Percentiles rank a stretch among this genome's conserved stretches.
Evolutionary conservation across 2,329 filamentous ascomycete species (phyloP).

Genomic region (Fusarium setosum): DNA sequence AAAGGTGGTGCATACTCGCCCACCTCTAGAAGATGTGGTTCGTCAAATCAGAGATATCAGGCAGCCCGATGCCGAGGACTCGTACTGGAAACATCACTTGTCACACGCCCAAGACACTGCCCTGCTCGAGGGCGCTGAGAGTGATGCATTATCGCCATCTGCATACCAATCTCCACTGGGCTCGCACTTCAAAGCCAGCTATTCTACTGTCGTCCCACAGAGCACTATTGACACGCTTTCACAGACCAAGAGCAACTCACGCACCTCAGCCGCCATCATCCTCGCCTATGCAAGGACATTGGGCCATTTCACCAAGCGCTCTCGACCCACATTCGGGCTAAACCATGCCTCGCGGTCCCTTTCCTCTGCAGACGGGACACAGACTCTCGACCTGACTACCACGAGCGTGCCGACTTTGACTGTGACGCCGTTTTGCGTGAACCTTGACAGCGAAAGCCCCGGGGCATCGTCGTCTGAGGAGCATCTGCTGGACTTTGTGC

Average conservation of each 20-base stretch:
- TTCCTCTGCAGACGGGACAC: not conserved
- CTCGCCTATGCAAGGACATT: slow-evolving; percentile 7
- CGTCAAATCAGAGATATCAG: not conserved
- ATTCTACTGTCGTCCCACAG: not conserved
- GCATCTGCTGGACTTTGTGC: not conserved
- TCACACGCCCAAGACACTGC: slow-evolving; percentile 3
- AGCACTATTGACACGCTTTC: not conserved
- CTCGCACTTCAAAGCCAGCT: slow-evolving; percentile 9
- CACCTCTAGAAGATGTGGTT: not conserved
- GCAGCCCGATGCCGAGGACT: not conserved
- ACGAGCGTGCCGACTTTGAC: slow-evolving; percentile 8
- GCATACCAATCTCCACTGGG: not conserved
- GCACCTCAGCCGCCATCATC: slow-evolving; percentile 2
- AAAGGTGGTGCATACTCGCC: not conserved
- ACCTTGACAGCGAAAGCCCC: not conserved
- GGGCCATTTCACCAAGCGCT: not conserved
- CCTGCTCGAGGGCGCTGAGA: not conserved
- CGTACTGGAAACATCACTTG: slow-evolving; percentile 12
- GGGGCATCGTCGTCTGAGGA: no score
- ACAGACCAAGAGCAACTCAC: not conserved
- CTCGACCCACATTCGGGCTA: slow-evolving; percentile 7
- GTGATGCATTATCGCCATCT: not conserved
- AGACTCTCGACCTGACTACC: slow-evolving; percentile 11
- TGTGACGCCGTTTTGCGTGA: not conserved
- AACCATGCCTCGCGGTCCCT: slow-evolving; percentile 25